Conservation (phyloP, 352 stramenopile species). For the Globisporangium cederbergense region DNA sequence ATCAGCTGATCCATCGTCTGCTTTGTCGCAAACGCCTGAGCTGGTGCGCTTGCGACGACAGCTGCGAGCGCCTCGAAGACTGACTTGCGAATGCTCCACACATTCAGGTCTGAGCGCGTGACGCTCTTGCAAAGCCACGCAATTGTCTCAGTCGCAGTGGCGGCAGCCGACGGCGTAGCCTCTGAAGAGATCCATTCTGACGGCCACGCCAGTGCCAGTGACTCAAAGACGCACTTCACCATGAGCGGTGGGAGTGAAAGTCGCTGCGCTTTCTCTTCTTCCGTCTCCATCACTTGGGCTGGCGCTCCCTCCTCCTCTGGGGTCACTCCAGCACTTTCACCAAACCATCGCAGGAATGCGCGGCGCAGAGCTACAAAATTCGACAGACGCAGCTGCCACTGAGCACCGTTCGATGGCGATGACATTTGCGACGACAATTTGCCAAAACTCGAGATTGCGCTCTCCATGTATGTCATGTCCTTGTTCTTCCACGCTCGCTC, state of each 20-base stretch:
- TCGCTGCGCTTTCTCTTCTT: neutral
- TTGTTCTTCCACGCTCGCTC: conserved; percentile 57
- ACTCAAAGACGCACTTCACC: conserved; percentile 73
- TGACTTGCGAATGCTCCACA: conserved; percentile 66
- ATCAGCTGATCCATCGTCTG: conserved; percentile 35
- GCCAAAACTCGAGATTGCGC: conserved; percentile 48
- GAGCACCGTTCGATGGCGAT: conserved; percentile 1
- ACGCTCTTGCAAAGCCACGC: conserved; percentile 51
- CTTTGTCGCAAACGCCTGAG: conserved; percentile 18
- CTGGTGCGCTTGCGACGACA: conserved; percentile 32
- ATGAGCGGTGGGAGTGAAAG: conserved; percentile 50
- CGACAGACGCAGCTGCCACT: conserved; percentile 25
- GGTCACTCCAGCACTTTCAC: neutral
- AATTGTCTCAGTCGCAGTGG: conserved; percentile 28
- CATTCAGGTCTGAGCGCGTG: conserved; percentile 33
- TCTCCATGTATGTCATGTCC: conserved; percentile 72
- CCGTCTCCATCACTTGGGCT: conserved; percentile 1
- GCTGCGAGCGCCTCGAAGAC: conserved; percentile 40
- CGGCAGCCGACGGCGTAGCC: neutral
- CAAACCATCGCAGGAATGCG: conserved; percentile 37
- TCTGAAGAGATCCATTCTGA: neutral
- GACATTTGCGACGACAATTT: conserved; percentile 39
- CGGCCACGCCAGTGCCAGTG: conserved; percentile 50
- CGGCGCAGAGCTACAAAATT: conserved; percentile 35
- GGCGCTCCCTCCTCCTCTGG: conserved; percentile 5